phyloP scores from a whole-genome alignment of 73 alveolate genomes.

The Paramecium pentaurelia region DNA sequence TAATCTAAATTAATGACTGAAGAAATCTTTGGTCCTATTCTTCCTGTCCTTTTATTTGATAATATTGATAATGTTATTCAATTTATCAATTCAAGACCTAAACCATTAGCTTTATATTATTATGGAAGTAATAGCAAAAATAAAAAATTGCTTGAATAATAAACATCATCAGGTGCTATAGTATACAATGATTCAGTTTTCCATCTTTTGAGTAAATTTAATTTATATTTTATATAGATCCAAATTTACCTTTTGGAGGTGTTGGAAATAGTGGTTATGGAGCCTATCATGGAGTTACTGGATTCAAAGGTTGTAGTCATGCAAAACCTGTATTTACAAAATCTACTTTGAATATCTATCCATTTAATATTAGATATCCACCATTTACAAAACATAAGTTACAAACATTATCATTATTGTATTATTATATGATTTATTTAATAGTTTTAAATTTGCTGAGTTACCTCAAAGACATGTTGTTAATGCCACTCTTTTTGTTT shows the following conservation, averaged over 20 bases:
- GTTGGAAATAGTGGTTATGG: conserved; percentile 94
- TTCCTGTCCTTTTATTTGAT: conserved; percentile 75
- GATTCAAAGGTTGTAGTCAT: conserved; percentile 91
- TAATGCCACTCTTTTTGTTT: not conserved
- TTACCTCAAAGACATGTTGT: conserved; percentile 9
- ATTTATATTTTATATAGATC: not conserved
- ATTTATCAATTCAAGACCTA: conserved; percentile 82
- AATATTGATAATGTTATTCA: conserved; percentile 75
- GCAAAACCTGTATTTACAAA: conserved; percentile 85
- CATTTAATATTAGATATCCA: conserved; percentile 80
- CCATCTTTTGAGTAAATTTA: conserved; percentile 61
- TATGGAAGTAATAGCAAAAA: conserved; percentile 71
- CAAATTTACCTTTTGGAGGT: conserved; percentile 94
- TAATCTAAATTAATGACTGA: conserved; percentile 63
- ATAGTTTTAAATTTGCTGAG: conserved; percentile 2
- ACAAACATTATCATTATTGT: not conserved
- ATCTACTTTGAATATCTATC: conserved; percentile 68
- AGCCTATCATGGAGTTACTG: conserved; percentile 89
- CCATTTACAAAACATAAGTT: conserved; percentile 76
- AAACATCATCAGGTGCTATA: conserved; percentile 83
- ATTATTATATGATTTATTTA: not conserved
- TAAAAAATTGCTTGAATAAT: conserved; percentile 71
- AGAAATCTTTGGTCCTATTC: conserved; percentile 93
- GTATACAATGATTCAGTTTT: conserved; percentile 85
- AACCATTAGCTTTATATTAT: conserved; percentile 88